These are phyloP conservation scores for Nigrospora osmanthi DNA, from an alignment of 2,329 filamentous ascomycete species.

Conservation along the genomic window DNA sequence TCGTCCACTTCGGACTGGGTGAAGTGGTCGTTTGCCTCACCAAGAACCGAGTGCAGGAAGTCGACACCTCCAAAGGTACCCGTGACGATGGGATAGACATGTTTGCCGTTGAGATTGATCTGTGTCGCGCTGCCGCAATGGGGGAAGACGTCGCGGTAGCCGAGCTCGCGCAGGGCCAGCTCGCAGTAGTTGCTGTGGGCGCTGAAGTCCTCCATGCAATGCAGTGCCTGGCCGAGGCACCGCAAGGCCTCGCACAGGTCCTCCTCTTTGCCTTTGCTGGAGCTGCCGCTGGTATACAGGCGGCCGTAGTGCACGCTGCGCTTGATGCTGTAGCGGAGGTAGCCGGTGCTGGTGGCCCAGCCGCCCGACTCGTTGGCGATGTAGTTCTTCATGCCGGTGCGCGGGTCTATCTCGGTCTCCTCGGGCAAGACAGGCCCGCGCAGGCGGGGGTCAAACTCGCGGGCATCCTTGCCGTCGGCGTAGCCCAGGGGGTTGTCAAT, in stretches of 20 bases:
- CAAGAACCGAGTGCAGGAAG: conserved; percentile 71
- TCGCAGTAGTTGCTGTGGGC: conserved; percentile 83
- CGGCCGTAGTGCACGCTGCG: conserved; percentile 73
- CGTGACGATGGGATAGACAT: conserved; percentile 68
- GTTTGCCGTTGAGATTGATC: conserved; percentile 57
- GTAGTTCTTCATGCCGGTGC: conserved; percentile 98
- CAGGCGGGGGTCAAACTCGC: conserved; percentile 72
- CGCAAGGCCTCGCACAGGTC: conserved; percentile 76
- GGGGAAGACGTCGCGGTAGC: conserved; percentile 60
- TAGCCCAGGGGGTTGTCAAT: conserved; percentile 79
- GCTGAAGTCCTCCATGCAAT: conserved; percentile 72
- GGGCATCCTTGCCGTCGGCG: conserved; percentile 78
- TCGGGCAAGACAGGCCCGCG: conserved; percentile 67
- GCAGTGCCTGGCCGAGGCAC: conserved; percentile 67
- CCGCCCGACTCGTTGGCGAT: conserved; percentile 83
- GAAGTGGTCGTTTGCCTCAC: conserved; percentile 76
- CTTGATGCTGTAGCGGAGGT: conserved; percentile 67
- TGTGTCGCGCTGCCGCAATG: conserved; percentile 63
- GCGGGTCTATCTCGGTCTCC: conserved; percentile 65
- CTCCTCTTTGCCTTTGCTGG: conserved; percentile 58
- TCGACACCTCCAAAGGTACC: conserved; percentile 74
- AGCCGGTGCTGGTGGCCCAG: conserved; percentile 87
- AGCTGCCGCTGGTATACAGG: conserved; percentile 60
- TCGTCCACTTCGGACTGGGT: conserved; percentile 80
- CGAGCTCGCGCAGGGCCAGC: conserved; percentile 66